Conservation (phyloP, 164 flowering plant genomes). For the Amborella trichopoda region DNA sequence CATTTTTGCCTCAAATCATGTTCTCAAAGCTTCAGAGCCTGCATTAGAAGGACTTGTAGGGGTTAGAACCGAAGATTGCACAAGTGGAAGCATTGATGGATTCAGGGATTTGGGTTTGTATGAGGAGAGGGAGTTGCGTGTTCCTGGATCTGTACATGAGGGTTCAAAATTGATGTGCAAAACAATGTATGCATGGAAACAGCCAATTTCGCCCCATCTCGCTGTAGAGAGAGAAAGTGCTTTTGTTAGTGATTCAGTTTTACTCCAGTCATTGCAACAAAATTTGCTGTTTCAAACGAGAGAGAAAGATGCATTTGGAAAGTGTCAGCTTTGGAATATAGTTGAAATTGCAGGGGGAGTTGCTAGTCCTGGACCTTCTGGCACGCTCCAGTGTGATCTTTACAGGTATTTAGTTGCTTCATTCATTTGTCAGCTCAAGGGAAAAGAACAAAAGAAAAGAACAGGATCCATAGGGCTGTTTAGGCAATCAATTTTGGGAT, state of each 20-base stretch:
- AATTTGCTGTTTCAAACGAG: constrained; percentile 26
- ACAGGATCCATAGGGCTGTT: too few species aligned
- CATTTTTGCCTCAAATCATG: constrained; percentile 45
- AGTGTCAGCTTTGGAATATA: constrained; percentile 26
- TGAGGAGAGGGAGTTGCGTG: constrained; percentile 32
- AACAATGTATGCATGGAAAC: constrained; percentile 77
- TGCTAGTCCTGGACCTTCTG: constrained; percentile 94
- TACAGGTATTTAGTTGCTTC: constrained; percentile 54
- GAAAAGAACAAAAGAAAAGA: too few species aligned
- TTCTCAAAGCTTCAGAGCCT: constrained; percentile 32
- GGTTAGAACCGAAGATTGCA: neutral
- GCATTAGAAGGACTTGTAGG: constrained; percentile 18
- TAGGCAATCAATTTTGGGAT: too few species aligned
- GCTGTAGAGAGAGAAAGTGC: constrained; percentile 75
- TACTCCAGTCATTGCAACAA: constrained; percentile 41
- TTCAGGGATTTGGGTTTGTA: constrained; percentile 29
- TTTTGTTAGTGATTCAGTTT: constrained; percentile 29
- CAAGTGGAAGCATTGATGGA: constrained; percentile 12
- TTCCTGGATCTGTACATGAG: constrained; percentile 12
- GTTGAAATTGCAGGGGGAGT: constrained; percentile 98
- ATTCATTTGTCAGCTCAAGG: too few species aligned
- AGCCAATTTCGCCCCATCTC: constrained; percentile 89
- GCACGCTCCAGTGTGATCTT: constrained; percentile 84
- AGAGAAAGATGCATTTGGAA: constrained; percentile 7
- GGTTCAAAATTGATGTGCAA: constrained; percentile 43